These are phyloP conservation scores for Pythium rishiriense DNA, from an alignment of 352 stramenopile species.

Conservation along the genomic window DNA sequence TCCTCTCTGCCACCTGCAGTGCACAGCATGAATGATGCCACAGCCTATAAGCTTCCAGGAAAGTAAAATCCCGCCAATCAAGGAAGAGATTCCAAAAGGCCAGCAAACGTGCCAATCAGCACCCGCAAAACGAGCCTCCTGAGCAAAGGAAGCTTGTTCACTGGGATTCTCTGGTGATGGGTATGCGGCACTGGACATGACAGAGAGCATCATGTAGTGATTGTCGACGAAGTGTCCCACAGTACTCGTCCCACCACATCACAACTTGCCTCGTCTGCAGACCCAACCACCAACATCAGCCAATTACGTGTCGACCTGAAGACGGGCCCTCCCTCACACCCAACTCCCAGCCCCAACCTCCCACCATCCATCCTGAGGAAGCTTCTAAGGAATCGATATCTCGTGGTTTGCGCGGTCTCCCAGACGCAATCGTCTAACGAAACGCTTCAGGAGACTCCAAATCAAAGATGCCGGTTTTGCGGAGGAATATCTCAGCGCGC, in stretches of 20 bases:
- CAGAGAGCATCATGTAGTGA: background rate
- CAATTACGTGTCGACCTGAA: slow-evolving; percentile 6
- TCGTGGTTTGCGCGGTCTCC: slow-evolving; percentile 6
- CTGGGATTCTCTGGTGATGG: background rate
- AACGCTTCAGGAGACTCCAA: slow-evolving; percentile 13
- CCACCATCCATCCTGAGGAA: background rate
- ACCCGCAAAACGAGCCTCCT: background rate
- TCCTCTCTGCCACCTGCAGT: background rate
- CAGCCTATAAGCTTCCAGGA: slow-evolving; percentile 3
- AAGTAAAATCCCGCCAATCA: slow-evolving; percentile 8
- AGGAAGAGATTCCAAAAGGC: background rate
- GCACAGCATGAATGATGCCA: background rate
- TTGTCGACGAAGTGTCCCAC: slow-evolving; percentile 3
- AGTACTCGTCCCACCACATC: background rate
- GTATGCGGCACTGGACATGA: background rate
- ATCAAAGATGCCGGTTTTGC: slow-evolving; percentile 8
- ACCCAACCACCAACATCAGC: background rate
- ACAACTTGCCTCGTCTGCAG: slow-evolving; percentile 8
- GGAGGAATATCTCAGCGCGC: slow-evolving; percentile 6
- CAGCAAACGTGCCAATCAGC: slow-evolving; percentile 7
- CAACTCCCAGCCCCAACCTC: background rate
- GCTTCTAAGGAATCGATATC: background rate
- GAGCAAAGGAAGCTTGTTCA: background rate
- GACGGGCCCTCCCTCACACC: background rate
- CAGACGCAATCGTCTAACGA: slow-evolving; percentile 16